Percentiles rank a stretch among this genome's conserved stretches.
phyloP scores from a whole-genome alignment of 2,329 filamentous ascomycete genomes.

The Lojkania enalia region DNA sequence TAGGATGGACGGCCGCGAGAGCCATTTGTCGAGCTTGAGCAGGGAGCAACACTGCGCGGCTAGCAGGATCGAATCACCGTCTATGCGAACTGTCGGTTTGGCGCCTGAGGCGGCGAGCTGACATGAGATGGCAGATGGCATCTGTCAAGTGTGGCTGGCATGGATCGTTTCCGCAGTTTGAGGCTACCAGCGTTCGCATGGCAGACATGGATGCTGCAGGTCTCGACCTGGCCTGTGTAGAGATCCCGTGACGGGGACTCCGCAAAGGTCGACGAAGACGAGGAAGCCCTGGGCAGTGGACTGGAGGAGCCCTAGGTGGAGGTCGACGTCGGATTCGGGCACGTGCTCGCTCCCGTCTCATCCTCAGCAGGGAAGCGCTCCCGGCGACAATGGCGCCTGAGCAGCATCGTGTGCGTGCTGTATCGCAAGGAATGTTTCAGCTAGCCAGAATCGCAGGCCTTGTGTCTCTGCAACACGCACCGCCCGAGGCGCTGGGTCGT shows the following conservation, averaged over 20 bases:
- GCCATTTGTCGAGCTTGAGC: slow-evolving; percentile 4
- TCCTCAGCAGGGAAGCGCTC: neutral
- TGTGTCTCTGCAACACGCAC: slow-evolving; percentile 29
- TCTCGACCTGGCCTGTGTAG: slow-evolving; percentile 22
- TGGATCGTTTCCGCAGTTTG: slow-evolving; percentile 16
- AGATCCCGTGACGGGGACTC: slow-evolving; percentile 32
- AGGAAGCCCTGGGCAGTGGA: no score
- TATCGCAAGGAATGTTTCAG: slow-evolving; percentile 35
- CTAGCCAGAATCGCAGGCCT: slow-evolving; percentile 23
- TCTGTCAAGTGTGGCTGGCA: slow-evolving; percentile 27
- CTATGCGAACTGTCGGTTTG: slow-evolving; percentile 41
- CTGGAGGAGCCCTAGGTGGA: neutral
- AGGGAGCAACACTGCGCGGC: slow-evolving; percentile 18
- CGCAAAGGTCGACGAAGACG: no score
- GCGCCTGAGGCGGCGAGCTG: slow-evolving; percentile 37
- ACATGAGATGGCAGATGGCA: slow-evolving; percentile 9
- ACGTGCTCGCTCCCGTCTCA: slow-evolving; percentile 7
- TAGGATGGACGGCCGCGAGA: slow-evolving; percentile 4
- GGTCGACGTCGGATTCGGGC: neutral
- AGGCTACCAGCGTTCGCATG: slow-evolving; percentile 43
- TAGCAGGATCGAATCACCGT: slow-evolving; percentile 27
- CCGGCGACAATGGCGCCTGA: slow-evolving; percentile 22
- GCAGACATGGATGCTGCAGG: slow-evolving; percentile 27
- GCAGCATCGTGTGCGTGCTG: slow-evolving; percentile 9
- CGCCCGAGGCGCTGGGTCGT: slow-evolving; percentile 30